Conservation (phyloP, 768 basidiomycete species). For the Suillus clintonianus region DNA sequence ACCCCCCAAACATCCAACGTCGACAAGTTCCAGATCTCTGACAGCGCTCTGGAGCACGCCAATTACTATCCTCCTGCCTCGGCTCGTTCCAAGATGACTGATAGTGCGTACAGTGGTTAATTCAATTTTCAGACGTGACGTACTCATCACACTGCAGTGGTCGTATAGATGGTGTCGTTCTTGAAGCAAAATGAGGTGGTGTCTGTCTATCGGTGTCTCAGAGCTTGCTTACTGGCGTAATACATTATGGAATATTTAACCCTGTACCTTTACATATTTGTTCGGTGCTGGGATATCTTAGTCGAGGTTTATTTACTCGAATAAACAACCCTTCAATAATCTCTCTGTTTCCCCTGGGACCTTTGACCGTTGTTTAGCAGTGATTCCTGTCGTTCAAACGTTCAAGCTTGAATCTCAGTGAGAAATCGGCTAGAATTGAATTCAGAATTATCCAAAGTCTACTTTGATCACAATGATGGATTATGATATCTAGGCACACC, state of each 20-base stretch:
- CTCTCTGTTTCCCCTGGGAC: no score
- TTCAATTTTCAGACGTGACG: neutral
- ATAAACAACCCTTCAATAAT: no score
- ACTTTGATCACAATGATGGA: no score
- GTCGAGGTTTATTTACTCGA: no score
- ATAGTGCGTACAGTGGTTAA: neutral
- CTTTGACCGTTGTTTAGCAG: no score
- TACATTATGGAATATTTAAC: neutral
- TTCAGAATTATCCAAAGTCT: neutral
- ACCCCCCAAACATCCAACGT: neutral
- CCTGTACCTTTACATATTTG: no score
- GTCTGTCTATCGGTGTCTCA: neutral
- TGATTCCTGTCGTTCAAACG: no score
- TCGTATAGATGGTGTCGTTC: neutral
- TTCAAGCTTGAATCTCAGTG: neutral
- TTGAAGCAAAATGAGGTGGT: neutral
- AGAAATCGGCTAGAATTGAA: neutral
- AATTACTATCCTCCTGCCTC: neutral
- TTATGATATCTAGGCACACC: no score
- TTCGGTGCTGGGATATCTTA: no score
- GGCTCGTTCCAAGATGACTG: neutral
- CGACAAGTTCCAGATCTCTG: neutral
- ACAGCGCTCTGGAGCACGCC: neutral
- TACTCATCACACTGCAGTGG: neutral
- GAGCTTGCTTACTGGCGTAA: neutral